Base-by-base conservation (phyloP, 345 rosid species). In the Citrus trifoliata region DNA sequence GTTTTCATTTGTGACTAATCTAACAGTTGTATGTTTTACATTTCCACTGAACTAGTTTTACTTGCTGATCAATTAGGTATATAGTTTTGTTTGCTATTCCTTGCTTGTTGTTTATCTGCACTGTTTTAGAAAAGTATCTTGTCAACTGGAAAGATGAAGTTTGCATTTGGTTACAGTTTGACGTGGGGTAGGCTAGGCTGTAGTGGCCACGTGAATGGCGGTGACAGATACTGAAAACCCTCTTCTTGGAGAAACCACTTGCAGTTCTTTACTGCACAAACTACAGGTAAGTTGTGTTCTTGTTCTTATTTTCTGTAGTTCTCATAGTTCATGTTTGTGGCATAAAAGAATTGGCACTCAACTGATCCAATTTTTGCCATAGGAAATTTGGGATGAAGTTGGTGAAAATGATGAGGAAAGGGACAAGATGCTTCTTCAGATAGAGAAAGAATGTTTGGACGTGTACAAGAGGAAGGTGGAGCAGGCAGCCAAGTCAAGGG, bases 381-480 rank as follows among this genome's bases (percentile, higher is more conserved):
- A 96, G 98, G 97, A 91, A 90, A 93, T 96, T 61, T 96, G 99
- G 98, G 98, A 96, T 87, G 99, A 96, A 82, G 99, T 96, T 77
- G 99, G 98, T 75, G 98, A 94, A 87, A 88, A 82, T 67, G 99
- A 96, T 24, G 99, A 94, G 73, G 95, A 96, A 67, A 83, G 99
- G 78, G 97, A 96, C 84, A 96, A 89, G 87, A 83, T 91, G 93
- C 94, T 96, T 80, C 97, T 96, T 79, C 97, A 89, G 82, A 91
- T 94, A 82, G 98, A 94, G 81, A 91, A 90, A 62, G 99, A 96
- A 77, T 96, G 98, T 83, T 84, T 96, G 35, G 98, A 96, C 84
- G 97, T 93, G 40, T 96, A 96, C 82, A 93, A 91, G 87, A 94
- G 89, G 89, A 96, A 96, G 84, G 97, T 96, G 81, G 97, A 89